Conservation (phyloP, 306 rosid genomes). For the Trichosanthes cucumerina region DNA sequence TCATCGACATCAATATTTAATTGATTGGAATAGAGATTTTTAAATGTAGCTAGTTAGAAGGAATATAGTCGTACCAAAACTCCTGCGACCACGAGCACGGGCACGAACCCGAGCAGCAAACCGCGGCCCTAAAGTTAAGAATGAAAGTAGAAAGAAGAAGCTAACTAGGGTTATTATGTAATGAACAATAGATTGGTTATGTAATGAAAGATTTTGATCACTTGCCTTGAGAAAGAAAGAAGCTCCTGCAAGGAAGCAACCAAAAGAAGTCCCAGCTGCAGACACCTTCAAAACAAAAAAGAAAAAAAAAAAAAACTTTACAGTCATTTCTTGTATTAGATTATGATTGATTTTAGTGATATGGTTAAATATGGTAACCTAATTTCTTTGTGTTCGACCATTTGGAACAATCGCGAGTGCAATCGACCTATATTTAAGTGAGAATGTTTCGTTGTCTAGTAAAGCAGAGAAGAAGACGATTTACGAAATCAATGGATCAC, state of each 20-base stretch:
- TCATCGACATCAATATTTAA: not conserved
- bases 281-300: slow-evolving; percentile 27
- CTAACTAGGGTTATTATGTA: not conserved
- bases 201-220: not conserved
- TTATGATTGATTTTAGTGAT: not conserved
- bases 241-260: slow-evolving; percentile 32
- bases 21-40: not conserved
- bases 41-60: not conserved
- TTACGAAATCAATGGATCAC: too few relatives aligned
- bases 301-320: not conserved
- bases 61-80: not conserved
- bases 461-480: too few relatives aligned
- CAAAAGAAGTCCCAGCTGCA: slow-evolving; percentile 37
- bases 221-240: slow-evolving; percentile 31
- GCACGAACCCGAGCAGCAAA: not conserved
- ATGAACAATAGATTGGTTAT: not conserved
- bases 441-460: too few relatives aligned
- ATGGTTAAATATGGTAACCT: too few relatives aligned
- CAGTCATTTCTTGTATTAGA: not conserved
- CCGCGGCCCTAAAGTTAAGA: not conserved
- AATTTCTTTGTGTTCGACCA: too few relatives aligned
- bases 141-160: not conserved
- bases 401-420: too few relatives aligned
- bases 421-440: too few relatives aligned
- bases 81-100: not conserved